Conservation (phyloP, 768 basidiomycete species). For the Trametes cubensis region DNA sequence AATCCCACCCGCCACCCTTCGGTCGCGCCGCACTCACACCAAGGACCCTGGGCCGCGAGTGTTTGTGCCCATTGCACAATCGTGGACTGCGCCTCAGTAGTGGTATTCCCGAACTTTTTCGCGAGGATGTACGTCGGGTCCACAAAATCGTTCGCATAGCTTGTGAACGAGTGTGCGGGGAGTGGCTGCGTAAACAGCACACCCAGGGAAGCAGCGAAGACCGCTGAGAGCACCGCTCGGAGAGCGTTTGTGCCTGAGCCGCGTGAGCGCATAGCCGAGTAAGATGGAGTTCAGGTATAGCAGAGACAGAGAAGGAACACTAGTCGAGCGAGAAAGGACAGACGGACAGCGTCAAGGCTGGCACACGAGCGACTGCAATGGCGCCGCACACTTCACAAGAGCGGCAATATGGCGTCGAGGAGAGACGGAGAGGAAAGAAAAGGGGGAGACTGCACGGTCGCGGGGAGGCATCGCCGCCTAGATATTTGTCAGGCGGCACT, state of each 20-base stretch:
- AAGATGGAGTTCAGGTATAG: neutral
- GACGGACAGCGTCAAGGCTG: neutral
- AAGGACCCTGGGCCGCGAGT: slow-evolving; percentile 50
- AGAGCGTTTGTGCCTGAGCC: neutral
- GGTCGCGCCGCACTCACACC: slow-evolving; percentile 44
- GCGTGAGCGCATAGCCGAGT: slow-evolving; percentile 1
- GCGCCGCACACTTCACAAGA: neutral
- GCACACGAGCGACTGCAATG: too few relatives aligned
- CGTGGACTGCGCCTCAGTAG: slow-evolving; percentile 48
- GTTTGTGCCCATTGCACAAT: slow-evolving; percentile 51
- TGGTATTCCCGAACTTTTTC: slow-evolving; percentile 45
- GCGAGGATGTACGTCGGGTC: slow-evolving; percentile 52
- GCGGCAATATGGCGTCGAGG: neutral
- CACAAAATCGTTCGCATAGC: slow-evolving; percentile 60
- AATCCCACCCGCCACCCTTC: neutral
- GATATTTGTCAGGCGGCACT: slow-evolving; percentile 6
- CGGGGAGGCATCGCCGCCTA: slow-evolving; percentile 8
- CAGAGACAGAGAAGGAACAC: neutral
- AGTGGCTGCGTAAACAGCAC: slow-evolving; percentile 11
- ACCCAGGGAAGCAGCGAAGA: slow-evolving; percentile 11
- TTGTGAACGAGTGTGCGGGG: slow-evolving; percentile 35
- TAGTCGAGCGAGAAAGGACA: neutral
- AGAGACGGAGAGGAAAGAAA: neutral
- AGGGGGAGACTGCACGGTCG: neutral
- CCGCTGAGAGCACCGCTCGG: slow-evolving; percentile 7